Evolutionary conservation across 2,329 filamentous ascomycete genomes (phyloP), one percentile per base, ranked within the genome.

Genomic region (Colletotrichum tropicicola): DNA sequence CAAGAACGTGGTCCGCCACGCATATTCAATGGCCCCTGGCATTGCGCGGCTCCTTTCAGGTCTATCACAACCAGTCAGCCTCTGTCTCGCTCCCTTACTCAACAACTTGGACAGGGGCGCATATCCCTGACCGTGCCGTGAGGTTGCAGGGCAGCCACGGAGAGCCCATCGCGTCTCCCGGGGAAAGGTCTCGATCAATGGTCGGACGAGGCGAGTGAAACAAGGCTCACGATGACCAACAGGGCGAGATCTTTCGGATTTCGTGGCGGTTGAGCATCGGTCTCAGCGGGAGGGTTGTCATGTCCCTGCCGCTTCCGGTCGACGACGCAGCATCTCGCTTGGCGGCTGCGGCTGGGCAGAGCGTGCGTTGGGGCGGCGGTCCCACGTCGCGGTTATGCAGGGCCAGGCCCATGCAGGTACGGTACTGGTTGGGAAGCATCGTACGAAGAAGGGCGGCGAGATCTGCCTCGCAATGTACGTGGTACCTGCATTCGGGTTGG

Each of bases 401-500:
- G 57, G 28, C 32, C 32, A 49, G 48, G 19, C 49, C 28, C 41
- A 49, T 28, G 32, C 57, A 65, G 43, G 49, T 37, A 60, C 57
- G 19, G 25, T 49, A 53, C 32, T 27, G 12, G 27, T 37, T 35
- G 35, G 21, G 25, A 35, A 37, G 19, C 12, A 37, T 35, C 19
- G 56, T 54, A 44, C 49, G 32, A 44, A 44, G 19, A 37, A 21
- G 32, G 19, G 32, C 30, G 39, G 30, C 25, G 8, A 12, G n/a
- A 25, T 53, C 28, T 27, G 37, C 15, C n/a, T 23, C 30, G 19
- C 19, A 17, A 37, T 17, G 52, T 51, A 58, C 23, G 35, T 13
- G n/a, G 56, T 61, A 55, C 56, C 61, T 65, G 61, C 56, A 61
- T 65, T 48, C 61, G n/a, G 59, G n/a, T 41, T 32, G 49, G 21